A percentile compares a stretch with the other conserved stretches of the same genome.
Conservation (phyloP, 371 early-diverging fungal genomes). For the Rhizopus sp. region DNA sequence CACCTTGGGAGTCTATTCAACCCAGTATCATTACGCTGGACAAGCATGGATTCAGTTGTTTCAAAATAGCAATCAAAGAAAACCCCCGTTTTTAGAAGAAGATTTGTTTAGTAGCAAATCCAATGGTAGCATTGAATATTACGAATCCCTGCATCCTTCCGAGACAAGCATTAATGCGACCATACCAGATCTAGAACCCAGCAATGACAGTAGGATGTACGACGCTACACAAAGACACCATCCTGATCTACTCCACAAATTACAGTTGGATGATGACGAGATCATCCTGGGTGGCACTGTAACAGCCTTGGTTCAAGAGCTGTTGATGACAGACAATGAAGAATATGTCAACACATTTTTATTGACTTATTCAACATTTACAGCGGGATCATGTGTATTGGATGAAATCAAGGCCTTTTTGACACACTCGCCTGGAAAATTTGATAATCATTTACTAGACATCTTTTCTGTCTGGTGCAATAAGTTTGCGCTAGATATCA, state of each 20-base stretch:
- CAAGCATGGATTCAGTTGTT: conserved; percentile 18
- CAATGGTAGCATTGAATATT: conserved; percentile 5
- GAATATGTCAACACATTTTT: conserved; percentile 51
- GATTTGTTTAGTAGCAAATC: conserved; percentile 8
- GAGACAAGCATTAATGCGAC: not conserved
- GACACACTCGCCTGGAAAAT: not conserved
- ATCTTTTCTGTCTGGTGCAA: conserved; percentile 36
- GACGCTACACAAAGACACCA: conserved; percentile 30
- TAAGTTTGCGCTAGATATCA: conserved; percentile 30
- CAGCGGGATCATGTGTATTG: conserved; percentile 50
- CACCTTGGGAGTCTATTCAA: conserved; percentile 20
- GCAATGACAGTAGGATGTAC: conserved; percentile 13
- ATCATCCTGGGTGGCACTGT: conserved; percentile 58
- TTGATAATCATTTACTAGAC: conserved; percentile 20
- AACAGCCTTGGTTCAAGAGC: conserved; percentile 67
- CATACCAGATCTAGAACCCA: not conserved
- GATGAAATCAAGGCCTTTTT: conserved; percentile 53
- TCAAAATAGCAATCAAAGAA: conserved; percentile 2
- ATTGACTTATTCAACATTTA: conserved; percentile 61
- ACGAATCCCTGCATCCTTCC: not conserved
- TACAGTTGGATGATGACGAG: conserved; percentile 7
- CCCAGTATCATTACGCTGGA: conserved; percentile 13
- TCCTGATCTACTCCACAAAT: conserved; percentile 14
- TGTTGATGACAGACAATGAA: conserved; percentile 36
- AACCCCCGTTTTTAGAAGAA: not conserved